These are phyloP conservation scores for Podospora sp. DNA, from an alignment of 495 filamentous ascomycete species.

Conservation along the genomic window DNA sequence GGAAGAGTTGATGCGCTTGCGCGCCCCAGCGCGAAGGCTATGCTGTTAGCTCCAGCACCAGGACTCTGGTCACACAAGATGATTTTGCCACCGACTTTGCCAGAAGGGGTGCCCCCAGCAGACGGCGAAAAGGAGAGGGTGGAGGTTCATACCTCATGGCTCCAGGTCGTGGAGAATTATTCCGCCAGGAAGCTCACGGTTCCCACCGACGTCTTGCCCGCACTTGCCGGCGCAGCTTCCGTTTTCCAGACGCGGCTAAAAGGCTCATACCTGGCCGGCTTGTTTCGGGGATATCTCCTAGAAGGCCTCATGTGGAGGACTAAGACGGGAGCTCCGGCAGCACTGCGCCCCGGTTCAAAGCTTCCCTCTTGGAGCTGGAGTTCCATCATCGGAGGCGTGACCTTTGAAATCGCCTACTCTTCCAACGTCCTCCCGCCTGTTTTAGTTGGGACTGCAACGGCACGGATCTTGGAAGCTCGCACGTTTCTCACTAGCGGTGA, in stretches of 20 bases:
- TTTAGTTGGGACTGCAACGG: not conserved
- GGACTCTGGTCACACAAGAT: slow-evolving; percentile 9
- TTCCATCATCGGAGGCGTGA: not conserved
- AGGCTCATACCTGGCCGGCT: not conserved
- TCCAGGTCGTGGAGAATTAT: slow-evolving; percentile 1
- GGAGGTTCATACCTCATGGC: not conserved
- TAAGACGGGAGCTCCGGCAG: not conserved
- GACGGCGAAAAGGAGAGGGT: not conserved
- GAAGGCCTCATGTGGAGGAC: not conserved
- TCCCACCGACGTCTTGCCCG: not conserved
- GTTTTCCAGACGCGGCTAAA: not conserved
- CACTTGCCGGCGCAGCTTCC: not conserved
- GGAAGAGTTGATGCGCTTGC: not conserved
- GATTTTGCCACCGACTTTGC: not conserved
- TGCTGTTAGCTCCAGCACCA: not conserved
- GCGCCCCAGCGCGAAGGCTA: not conserved
- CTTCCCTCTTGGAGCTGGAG: slow-evolving; percentile 6
- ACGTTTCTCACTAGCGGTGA: not conserved
- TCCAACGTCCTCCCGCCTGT: slow-evolving; percentile 1
- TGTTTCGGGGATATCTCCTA: not conserved
- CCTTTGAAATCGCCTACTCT: slow-evolving; percentile 1
- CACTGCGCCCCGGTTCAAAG: not conserved
- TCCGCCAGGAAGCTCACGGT: not conserved
- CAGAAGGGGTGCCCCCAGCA: not conserved
- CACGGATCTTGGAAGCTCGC: not conserved